Evolutionary conservation across 176 grass and related monocot species (phyloP).

Genomic region (Rhipidocladum racemiflorum): DNA sequence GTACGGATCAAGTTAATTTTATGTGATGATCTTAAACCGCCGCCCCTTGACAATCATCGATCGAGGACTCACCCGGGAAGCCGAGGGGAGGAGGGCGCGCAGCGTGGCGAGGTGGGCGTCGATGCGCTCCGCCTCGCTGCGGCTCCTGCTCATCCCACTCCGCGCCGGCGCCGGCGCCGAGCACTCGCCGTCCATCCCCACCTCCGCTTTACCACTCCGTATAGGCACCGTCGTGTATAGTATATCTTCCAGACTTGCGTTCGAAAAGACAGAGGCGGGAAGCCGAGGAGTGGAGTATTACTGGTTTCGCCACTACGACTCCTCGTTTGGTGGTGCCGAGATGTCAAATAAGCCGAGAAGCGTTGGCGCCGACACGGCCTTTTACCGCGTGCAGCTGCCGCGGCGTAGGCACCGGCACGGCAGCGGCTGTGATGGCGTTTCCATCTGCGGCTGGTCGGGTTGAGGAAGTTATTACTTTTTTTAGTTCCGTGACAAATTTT

Average conservation of each 20-base stretch:
- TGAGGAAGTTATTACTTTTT: too few species aligned
- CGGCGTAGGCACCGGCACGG: not conserved
- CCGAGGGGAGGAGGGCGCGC: constrained; percentile 71
- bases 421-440: constrained; percentile 20
- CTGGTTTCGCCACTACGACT: not conserved
- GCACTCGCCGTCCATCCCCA: constrained; percentile 33
- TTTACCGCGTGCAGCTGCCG: constrained; percentile 17
- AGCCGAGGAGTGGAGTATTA: not conserved
- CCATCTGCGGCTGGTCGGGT: constrained; percentile 21
- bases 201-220: constrained; percentile 28
- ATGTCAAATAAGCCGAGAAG: constrained; percentile 5
- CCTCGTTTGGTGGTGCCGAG: not conserved
- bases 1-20: not conserved
- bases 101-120: constrained; percentile 86
- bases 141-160: constrained; percentile 49
- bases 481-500: too few species aligned
- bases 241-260: not conserved
- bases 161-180: constrained; percentile 7
- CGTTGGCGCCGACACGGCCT: constrained; percentile 23
- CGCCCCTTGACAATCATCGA: not conserved
- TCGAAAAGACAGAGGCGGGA: constrained; percentile 37
- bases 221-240: constrained; percentile 28
- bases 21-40: not conserved
- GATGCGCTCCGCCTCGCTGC: constrained; percentile 95
- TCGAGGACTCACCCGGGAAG: constrained; percentile 47